Conservation (phyloP, 2,329 filamentous ascomycete species). For the Xylariaceae sp. region DNA sequence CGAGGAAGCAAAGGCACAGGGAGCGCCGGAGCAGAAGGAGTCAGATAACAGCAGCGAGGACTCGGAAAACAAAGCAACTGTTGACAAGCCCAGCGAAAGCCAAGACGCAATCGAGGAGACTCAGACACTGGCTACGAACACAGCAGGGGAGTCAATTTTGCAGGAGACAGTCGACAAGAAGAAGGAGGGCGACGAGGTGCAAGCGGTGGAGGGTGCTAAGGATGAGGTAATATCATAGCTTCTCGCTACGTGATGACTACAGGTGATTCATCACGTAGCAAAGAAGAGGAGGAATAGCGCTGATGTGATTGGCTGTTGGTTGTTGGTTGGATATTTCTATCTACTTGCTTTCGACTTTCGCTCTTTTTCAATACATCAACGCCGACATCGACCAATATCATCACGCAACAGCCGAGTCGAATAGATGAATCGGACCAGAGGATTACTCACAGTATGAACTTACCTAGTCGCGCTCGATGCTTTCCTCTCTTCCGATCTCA, state of each 20-base stretch:
- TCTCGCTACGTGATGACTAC: not conserved
- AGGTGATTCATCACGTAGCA: not conserved
- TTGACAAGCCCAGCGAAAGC: conserved; percentile 18
- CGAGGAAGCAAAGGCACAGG: not conserved
- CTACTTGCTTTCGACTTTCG: too few relatives aligned
- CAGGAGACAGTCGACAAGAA: conserved; percentile 41
- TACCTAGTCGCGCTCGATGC: too few relatives aligned
- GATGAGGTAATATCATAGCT: conserved; percentile 36
- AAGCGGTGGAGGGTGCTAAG: conserved; percentile 35
- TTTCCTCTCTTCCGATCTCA: not conserved
- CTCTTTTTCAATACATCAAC: too few relatives aligned
- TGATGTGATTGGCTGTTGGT: too few relatives aligned
- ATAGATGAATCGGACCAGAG: too few relatives aligned
- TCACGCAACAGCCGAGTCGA: too few relatives aligned
- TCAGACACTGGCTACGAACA: conserved; percentile 41
- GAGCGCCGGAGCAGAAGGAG: too few relatives aligned
- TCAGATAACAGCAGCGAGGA: conserved; percentile 5
- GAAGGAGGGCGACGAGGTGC: conserved; percentile 37
- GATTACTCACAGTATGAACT: too few relatives aligned
- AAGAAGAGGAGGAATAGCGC: not conserved
- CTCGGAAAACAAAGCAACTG: conserved; percentile 15
- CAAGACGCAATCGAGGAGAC: conserved; percentile 34
- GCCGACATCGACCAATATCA: too few relatives aligned
- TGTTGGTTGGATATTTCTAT: too few relatives aligned
- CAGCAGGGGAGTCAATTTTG: conserved; percentile 41